Evolutionary conservation across 495 filamentous ascomycete species (phyloP).

Genomic region (Annulohypoxylon nitens): DNA sequence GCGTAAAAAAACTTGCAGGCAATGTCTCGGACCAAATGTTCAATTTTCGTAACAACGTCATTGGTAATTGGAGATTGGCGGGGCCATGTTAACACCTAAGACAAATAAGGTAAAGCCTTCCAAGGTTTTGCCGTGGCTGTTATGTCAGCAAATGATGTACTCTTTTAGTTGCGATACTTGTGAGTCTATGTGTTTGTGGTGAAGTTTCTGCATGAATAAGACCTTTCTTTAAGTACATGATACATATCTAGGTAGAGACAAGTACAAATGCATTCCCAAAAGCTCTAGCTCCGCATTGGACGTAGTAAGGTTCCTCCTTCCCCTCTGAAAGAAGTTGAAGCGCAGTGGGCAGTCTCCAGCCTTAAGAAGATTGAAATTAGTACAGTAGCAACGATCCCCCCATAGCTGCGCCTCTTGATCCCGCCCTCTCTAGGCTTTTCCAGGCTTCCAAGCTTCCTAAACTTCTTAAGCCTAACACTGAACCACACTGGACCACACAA

Average conservation of each 20-base stretch:
- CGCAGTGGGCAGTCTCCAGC: background rate
- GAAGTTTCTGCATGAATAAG: background rate
- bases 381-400: background rate
- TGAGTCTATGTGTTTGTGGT: background rate
- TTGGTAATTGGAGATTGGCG: constrained; percentile 30
- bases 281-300: background rate
- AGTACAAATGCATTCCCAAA: too few species aligned
- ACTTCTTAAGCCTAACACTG: background rate
- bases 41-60: constrained; percentile 36
- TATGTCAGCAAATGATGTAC: constrained; percentile 20
- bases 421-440: constrained; percentile 16
- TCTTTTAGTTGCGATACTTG: background rate
- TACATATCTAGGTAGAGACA: background rate
- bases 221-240: constrained; percentile 4
- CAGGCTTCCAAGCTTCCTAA: constrained; percentile 1
- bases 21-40: constrained; percentile 19
- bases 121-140: constrained; percentile 8
- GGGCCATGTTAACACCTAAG: constrained; percentile 13
- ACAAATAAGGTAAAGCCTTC: background rate
- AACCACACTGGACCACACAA: background rate
- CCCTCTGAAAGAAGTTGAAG: background rate
- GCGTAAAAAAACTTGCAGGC: constrained; percentile 1
- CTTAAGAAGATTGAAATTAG: constrained; percentile 2
- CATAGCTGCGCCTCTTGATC: constrained; percentile 12
- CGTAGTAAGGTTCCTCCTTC: background rate